Percentiles rank a stretch among this genome's conserved stretches.
These are phyloP conservation scores for Nematodospora anomalae DNA, from an alignment of 1,139 yeast species.

Conservation along the genomic window DNA sequence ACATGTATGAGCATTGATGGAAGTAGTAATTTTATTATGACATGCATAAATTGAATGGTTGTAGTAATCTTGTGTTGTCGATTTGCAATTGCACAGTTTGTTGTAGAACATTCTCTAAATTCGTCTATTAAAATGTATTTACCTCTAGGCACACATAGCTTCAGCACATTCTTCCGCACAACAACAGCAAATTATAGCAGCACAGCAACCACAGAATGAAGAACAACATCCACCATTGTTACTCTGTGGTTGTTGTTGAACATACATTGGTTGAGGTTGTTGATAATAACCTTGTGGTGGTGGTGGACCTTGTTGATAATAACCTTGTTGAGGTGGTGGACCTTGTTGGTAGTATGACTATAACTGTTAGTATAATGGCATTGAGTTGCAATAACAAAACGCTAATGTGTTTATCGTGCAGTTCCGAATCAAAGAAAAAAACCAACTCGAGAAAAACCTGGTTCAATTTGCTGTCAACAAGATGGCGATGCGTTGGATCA, in stretches of 20 bases:
- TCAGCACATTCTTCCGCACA: constrained; percentile 34
- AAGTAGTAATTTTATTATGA: too few relatives aligned
- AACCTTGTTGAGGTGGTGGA: constrained; percentile 34
- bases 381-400: too few relatives aligned
- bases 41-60: too few relatives aligned
- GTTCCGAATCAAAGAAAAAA: too few relatives aligned
- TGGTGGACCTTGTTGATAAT: constrained; percentile 36
- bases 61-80: too few relatives aligned
- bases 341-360: constrained; percentile 33
- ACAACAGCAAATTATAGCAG: constrained; percentile 47
- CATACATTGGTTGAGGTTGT: constrained; percentile 45
- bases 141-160: constrained; percentile 8
- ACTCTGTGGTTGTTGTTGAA: constrained; percentile 38
- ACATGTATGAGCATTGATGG: neutral
- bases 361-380: neutral
- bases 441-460: too few relatives aligned
- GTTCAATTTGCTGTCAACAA: too few relatives aligned
- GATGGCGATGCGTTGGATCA: too few relatives aligned
- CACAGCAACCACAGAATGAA: constrained; percentile 44
- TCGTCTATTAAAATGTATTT: neutral
- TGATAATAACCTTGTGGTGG: constrained; percentile 30
- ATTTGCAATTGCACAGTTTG: too few relatives aligned
- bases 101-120: too few relatives aligned
- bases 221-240: constrained; percentile 37
- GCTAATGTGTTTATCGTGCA: too few relatives aligned